A percentile compares a stretch with the other conserved stretches of the same genome.
These are phyloP conservation scores for Pachysandra terminalis DNA, from an alignment of 164 flowering plant species.

Conservation along the genomic window DNA sequence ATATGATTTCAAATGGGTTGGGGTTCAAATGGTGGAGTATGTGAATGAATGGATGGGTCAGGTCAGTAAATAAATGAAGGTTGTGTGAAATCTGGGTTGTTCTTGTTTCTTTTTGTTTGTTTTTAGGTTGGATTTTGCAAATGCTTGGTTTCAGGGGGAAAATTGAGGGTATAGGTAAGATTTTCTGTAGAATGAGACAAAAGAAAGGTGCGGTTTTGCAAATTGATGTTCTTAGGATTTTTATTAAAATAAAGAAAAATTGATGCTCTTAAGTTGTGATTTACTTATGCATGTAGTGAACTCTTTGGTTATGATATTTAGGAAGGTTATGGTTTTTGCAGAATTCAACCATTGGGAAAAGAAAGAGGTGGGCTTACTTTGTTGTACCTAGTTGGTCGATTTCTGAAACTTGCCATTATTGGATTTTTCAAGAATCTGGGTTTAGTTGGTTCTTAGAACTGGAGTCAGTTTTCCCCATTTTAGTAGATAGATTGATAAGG, in stretches of 20 bases:
- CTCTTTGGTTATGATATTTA: background rate
- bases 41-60: background rate
- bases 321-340: background rate
- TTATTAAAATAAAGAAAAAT: background rate
- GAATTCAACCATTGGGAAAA: background rate
- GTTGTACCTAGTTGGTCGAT: no score
- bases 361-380: background rate
- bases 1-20: background rate
- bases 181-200: background rate
- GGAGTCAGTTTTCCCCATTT: background rate
- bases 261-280: background rate
- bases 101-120: no score
- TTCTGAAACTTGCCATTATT: no score
- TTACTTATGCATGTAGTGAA: background rate
- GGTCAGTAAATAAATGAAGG: conserved; percentile 14
- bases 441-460: background rate
- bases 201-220: background rate
- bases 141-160: no score
- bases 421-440: background rate
- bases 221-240: background rate
- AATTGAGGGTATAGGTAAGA: background rate
- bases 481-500: no score
- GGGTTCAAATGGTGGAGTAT: background rate
- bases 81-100: conserved; percentile 5
- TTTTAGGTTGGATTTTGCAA: background rate